Evolutionary conservation across 192 early-diverging fungal genomes (phyloP).

Genomic region (Gigaspora rosea): DNA sequence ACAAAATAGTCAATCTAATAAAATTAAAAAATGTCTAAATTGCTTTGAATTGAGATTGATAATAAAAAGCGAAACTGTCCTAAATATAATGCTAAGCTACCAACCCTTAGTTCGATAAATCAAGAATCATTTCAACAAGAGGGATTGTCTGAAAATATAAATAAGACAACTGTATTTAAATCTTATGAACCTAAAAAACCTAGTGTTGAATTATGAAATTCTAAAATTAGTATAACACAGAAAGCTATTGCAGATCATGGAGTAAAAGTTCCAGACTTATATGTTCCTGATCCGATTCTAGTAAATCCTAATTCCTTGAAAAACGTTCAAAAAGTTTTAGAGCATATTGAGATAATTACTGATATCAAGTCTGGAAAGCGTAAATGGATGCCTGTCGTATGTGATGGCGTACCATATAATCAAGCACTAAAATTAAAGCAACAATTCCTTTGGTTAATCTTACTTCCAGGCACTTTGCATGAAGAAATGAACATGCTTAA

Average conservation of each 20-base stretch:
- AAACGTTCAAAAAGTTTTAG: too few relatives aligned
- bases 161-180: not conserved
- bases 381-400: too few relatives aligned
- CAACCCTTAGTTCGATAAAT: not conserved
- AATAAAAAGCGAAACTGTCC: not conserved
- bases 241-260: not conserved
- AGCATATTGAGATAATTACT: too few relatives aligned
- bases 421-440: not conserved
- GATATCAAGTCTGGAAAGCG: too few relatives aligned
- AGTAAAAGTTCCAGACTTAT: not conserved
- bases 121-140: too few relatives aligned
- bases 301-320: too few relatives aligned
- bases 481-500: slow-evolving; percentile 7
- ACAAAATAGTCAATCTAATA: not conserved
- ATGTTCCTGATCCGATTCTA: too few relatives aligned
- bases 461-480: not conserved
- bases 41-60: not conserved
- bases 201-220: not conserved
- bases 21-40: slow-evolving; percentile 4
- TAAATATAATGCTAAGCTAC: not conserved
- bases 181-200: not conserved
- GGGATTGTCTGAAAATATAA: not conserved
- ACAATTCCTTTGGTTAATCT: not conserved
- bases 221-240: slow-evolving; percentile 9
- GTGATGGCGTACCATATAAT: not conserved